Base-by-base conservation (phyloP, 768 basidiomycete genomes). In the Collybiopsis confluens region DNA sequence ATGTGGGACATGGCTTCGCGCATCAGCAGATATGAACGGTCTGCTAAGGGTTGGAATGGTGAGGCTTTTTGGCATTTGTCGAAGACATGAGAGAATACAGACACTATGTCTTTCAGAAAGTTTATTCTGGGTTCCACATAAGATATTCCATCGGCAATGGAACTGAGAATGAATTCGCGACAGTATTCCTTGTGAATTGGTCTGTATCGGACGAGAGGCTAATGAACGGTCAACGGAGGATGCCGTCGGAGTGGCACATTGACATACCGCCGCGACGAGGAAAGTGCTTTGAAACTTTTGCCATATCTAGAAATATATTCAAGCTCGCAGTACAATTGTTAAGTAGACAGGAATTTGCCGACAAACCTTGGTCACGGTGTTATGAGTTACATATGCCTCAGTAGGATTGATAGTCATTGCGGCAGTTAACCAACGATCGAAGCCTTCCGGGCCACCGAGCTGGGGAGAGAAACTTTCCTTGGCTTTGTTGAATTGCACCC, bases 361-460 rank as follows among this genome's bases (percentile, higher is more conserved):
- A 35, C 60, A 9, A 51, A 82, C 88, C 77, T 88, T 86, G 2
- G 73, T 68, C 9, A 83, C 73, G 4, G 85, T 88, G 49, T 88
- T 87, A 56, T 89, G 84, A 2, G 84, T 89, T 3, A 75, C 72
- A 59, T 90, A 90, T 3, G 87, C 86, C 59, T 90, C 84, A 2
- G 73, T 70, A 9, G 88, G 84, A 63, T 85, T 81, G 59, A 92
- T 88, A 5, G 42, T 51, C 43, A 51, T 16, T 16, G 55, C 67
- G 40, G 71, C 73, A 45, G 79, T 65, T 9, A 84, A 75, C 86
- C 85, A 88, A 47, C 70, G 68, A 65, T 91, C 88, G 54, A 91
- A 90, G 2, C 79, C 85, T 55, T 77, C 73, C 0, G 77, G 72
- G 2, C 86, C 87, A 28, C 83, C 86, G 21, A 88, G 68, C 28